phyloP scores from a whole-genome alignment of 495 filamentous ascomycete genomes.

The Tuber magnatum region DNA sequence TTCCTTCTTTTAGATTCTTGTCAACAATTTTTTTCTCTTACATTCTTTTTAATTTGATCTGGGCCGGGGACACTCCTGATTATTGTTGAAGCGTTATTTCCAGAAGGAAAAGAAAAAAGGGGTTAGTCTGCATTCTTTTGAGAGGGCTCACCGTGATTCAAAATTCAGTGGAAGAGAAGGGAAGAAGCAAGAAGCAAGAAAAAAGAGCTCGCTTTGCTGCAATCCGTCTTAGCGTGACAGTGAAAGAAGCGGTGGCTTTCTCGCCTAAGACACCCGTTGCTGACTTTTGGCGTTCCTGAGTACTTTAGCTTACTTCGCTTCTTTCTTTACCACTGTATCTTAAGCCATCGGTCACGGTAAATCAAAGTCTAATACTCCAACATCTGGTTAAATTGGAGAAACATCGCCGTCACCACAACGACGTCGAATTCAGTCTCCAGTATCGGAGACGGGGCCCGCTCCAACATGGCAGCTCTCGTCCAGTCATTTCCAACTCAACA shows the following conservation, averaged over 20 bases:
- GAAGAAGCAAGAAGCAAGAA: slow-evolving; percentile 22
- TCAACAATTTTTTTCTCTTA: slow-evolving; percentile 39
- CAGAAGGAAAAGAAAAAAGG: slow-evolving; percentile 34
- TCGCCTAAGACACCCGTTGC: slow-evolving; percentile 26
- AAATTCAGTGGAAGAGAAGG: slow-evolving; percentile 14
- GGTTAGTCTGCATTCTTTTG: slow-evolving; percentile 38
- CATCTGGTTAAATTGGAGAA: slow-evolving; percentile 17
- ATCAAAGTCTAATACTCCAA: slow-evolving; percentile 20
- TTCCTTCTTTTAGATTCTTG: slow-evolving; percentile 39
- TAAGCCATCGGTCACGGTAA: slow-evolving; percentile 23
- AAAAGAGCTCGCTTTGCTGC: slow-evolving; percentile 12
- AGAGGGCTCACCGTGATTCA: slow-evolving; percentile 20
- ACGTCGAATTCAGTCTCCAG: slow-evolving; percentile 27
- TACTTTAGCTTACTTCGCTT: slow-evolving; percentile 23
- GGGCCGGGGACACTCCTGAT: slow-evolving; percentile 35
- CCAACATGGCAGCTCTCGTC: slow-evolving; percentile 78
- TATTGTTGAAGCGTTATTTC: slow-evolving; percentile 26
- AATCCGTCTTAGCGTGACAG: slow-evolving; percentile 9
- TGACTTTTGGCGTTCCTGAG: slow-evolving; percentile 22
- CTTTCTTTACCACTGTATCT: slow-evolving; percentile 17
- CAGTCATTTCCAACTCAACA: slow-evolving; percentile 76
- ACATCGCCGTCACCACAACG: slow-evolving; percentile 28
- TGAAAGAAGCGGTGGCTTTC: slow-evolving; percentile 5
- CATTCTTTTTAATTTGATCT: slow-evolving; percentile 38
- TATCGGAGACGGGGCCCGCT: slow-evolving; percentile 33